Percentiles rank a stretch among this genome's conserved stretches.
phyloP scores from a whole-genome alignment of 371 early-diverging fungal species.

The Batkoa obscura region DNA sequence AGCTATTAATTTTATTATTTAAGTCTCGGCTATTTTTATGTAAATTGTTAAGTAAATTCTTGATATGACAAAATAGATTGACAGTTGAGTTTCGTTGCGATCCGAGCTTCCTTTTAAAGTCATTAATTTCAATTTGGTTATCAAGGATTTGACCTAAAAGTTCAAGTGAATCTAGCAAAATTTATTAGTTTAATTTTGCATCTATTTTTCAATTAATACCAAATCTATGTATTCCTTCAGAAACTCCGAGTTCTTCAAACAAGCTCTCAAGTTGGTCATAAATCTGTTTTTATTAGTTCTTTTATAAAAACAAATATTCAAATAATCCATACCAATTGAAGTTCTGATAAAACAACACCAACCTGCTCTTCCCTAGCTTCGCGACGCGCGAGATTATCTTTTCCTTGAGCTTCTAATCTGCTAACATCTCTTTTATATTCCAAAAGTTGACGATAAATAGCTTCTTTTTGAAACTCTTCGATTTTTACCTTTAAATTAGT shows the following conservation, averaged over 20 bases:
- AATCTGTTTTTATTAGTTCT: not conserved
- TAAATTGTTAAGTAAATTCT: not conserved
- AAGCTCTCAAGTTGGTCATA: conserved; percentile 1
- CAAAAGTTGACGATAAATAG: conserved; percentile 61
- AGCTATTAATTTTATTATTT: not conserved
- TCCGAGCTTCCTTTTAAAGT: not conserved
- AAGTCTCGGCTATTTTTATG: not conserved
- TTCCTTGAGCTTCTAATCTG: not conserved
- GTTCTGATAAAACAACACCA: not conserved
- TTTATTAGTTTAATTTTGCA: too few relatives aligned
- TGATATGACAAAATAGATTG: not conserved
- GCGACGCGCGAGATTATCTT: not conserved
- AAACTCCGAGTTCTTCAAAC: not conserved
- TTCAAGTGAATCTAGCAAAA: not conserved
- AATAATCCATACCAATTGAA: not conserved
- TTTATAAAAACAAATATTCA: not conserved
- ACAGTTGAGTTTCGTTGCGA: not conserved
- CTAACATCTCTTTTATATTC: conserved; percentile 46
- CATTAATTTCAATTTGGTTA: not conserved
- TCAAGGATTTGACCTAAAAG: not conserved
- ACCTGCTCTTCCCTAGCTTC: not conserved
- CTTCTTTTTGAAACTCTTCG: conserved; percentile 48
- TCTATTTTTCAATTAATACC: not conserved
- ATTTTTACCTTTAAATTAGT: too few relatives aligned
- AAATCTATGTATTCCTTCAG: not conserved